Conservation (phyloP, 108 stramenopile species). For the Hondaea fermentalgiana region DNA sequence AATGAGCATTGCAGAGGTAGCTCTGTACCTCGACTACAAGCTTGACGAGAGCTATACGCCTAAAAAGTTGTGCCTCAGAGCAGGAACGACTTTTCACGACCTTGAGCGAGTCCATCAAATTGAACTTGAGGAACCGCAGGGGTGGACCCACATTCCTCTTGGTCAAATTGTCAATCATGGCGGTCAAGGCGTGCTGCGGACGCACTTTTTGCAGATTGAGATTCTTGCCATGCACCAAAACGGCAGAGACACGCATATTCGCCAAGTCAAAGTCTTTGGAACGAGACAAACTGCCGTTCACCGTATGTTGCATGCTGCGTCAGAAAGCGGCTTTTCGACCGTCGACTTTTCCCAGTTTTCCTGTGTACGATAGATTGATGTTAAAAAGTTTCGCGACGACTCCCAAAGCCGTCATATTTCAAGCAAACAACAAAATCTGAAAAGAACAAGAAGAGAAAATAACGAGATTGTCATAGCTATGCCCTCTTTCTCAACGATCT, state of each 20-base stretch:
- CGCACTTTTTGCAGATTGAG: slow-evolving; percentile 78
- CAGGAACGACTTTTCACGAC: slow-evolving; percentile 83
- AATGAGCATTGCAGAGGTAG: slow-evolving; percentile 69
- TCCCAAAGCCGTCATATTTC: no score
- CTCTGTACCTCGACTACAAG: slow-evolving; percentile 78
- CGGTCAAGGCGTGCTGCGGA: slow-evolving; percentile 46
- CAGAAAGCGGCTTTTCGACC: background rate
- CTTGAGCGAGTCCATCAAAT: slow-evolving; percentile 54
- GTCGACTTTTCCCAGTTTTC: slow-evolving; percentile 18
- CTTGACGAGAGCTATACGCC: slow-evolving; percentile 88
- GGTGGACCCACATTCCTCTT: slow-evolving; percentile 14
- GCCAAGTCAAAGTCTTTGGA: slow-evolving; percentile 82
- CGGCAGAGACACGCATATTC: slow-evolving; percentile 87
- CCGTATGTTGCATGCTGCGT: slow-evolving; percentile 14
- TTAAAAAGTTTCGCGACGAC: no score
- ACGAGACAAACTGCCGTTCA: slow-evolving; percentile 34
- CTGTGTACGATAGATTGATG: background rate
- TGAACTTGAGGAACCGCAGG: slow-evolving; percentile 15
- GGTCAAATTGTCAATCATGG: background rate
- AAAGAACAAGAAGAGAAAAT: no score
- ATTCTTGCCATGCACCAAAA: slow-evolving; percentile 91
- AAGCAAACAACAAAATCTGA: no score
- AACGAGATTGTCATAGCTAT: no score
- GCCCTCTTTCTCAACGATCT: no score
- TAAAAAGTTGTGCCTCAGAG: slow-evolving; percentile 67